phyloP scores from a whole-genome alignment of 2,329 filamentous ascomycete species.

The Fonsecaea multimorphosa region DNA sequence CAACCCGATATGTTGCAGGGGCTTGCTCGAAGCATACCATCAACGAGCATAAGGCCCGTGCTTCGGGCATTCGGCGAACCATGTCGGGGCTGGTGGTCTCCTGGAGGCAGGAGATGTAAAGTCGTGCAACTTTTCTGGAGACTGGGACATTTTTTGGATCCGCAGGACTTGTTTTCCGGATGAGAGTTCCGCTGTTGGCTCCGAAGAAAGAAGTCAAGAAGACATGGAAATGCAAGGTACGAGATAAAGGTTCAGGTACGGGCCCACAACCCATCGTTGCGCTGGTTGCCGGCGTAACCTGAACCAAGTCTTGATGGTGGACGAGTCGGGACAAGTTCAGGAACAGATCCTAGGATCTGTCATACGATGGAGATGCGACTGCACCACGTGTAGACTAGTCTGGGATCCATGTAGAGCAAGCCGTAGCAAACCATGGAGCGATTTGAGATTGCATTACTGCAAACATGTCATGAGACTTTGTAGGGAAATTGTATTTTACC shows the following conservation, averaged over 20 bases:
- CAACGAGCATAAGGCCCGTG: not conserved
- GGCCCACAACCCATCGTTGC: not conserved
- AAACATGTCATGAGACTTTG: not conserved
- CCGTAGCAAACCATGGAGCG: not conserved
- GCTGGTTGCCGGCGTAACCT: not conserved
- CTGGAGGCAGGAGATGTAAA: not conserved
- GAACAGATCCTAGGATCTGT: not conserved
- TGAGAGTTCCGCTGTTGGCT: not conserved
- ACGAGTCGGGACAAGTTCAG: slow-evolving; percentile 1
- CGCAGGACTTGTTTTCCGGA: not conserved
- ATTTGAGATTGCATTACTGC: not conserved
- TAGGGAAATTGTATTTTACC: not conserved
- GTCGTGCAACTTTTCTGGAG: not conserved
- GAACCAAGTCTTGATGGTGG: too few species aligned
- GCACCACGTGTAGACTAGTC: not conserved
- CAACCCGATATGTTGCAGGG: not conserved
- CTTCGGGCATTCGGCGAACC: not conserved
- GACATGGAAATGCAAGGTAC: not conserved
- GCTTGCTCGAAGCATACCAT: not conserved
- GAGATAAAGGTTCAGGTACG: not conserved
- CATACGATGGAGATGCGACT: not conserved
- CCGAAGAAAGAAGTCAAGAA: too few species aligned
- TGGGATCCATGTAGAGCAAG: not conserved
- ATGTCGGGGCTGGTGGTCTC: not conserved
- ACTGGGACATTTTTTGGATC: not conserved